phyloP scores from a whole-genome alignment of 371 early-diverging fungal species.

The Globomyces sp. region DNA sequence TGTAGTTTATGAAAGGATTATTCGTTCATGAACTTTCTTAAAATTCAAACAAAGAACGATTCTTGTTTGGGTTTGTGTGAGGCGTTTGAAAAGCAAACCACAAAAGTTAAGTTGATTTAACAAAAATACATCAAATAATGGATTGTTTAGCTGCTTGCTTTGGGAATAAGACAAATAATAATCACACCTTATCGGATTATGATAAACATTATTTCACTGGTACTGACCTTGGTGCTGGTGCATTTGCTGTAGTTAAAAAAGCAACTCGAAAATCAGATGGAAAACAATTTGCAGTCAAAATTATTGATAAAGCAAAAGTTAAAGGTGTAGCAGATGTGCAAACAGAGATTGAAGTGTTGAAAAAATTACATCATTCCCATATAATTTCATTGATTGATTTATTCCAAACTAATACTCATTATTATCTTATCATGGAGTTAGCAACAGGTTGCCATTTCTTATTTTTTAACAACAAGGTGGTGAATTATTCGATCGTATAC shows the following conservation, averaged over 20 bases:
- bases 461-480: constrained; percentile 59
- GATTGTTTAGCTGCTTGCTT: no score
- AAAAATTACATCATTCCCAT: constrained; percentile 76
- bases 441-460: constrained; percentile 31
- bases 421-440: constrained; percentile 89
- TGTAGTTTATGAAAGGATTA: no score
- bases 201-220: constrained; percentile 28
- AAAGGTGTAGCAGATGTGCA: constrained; percentile 59
- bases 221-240: constrained; percentile 38
- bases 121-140: no score
- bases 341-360: constrained; percentile 66
- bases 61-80: no score
- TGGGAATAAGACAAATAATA: neutral
- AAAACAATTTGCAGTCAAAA: constrained; percentile 68
- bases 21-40: no score
- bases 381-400: constrained; percentile 79
- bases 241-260: constrained; percentile 58
- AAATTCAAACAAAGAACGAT: no score
- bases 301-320: constrained; percentile 47
- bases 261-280: constrained; percentile 52
- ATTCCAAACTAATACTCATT: constrained; percentile 77
- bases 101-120: no score
- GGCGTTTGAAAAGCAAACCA: no score
- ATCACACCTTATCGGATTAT: neutral
- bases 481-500: constrained; percentile 86